Percentiles rank a stretch among this genome's conserved stretches.
These are phyloP conservation scores for Penicillium sp. DNA, from an alignment of 2,329 filamentous ascomycete genomes.

Conservation along the genomic window DNA sequence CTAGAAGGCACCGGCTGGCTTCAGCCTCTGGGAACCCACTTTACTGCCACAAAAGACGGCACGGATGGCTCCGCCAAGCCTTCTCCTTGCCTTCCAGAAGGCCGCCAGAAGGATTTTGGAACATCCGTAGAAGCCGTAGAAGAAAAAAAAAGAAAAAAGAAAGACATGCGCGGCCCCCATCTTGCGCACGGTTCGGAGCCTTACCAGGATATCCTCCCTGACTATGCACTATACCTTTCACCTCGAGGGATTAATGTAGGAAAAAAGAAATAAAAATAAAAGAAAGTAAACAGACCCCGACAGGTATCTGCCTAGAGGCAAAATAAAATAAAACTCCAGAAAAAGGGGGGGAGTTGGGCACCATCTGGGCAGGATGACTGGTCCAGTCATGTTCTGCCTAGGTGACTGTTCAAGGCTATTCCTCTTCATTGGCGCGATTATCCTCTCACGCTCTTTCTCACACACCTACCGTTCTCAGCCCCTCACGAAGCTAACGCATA, in stretches of 20 bases:
- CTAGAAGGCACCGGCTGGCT: constrained; percentile 13
- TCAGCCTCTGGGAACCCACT: constrained; percentile 16
- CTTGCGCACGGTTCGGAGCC: constrained; percentile 16
- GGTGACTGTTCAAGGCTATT: not conserved
- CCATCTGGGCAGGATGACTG: not conserved
- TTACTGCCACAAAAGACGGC: constrained; percentile 15
- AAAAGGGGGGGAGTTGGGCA: constrained; percentile 6
- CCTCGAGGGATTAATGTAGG: not conserved
- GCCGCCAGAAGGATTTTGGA: constrained; percentile 20
- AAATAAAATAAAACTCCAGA: not conserved
- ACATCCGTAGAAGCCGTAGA: constrained; percentile 10
- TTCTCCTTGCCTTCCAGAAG: constrained; percentile 22
- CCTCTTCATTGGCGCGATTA: constrained; percentile 9
- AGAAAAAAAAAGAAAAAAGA: constrained; percentile 3
- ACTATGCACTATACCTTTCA: constrained; percentile 6
- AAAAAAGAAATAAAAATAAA: not conserved
- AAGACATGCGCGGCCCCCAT: constrained; percentile 10
- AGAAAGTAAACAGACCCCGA: not conserved
- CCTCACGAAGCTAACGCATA: not conserved
- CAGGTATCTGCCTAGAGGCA: not conserved
- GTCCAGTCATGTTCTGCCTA: not conserved
- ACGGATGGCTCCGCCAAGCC: constrained; percentile 16
- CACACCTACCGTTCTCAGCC: not conserved
- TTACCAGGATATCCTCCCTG: constrained; percentile 3
- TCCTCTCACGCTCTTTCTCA: not conserved